Evolutionary conservation across 2,329 filamentous ascomycete species (phyloP).

Genomic region (Stagonosporopsis chrysanthemi): DNA sequence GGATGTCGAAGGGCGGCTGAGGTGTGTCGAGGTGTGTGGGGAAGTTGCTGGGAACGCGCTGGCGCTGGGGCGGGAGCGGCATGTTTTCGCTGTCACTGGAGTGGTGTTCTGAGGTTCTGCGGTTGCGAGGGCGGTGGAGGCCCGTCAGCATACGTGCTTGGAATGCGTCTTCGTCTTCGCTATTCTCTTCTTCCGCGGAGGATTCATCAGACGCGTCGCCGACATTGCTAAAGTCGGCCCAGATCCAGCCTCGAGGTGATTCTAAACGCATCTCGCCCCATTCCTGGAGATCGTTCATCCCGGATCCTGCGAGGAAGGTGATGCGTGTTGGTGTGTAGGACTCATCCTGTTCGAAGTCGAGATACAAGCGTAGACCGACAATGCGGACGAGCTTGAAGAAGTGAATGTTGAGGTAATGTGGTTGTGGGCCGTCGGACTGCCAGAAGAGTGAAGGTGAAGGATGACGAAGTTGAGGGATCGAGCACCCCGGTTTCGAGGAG

Average conservation of each 20-base stretch:
- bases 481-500: conserved; percentile 80
- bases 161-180: conserved; percentile 27
- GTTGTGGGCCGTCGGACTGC: conserved; percentile 88
- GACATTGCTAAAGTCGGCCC: conserved; percentile 74
- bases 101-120: conserved; percentile 15
- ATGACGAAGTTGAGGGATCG: conserved; percentile 76
- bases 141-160: conserved; percentile 10
- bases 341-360: conserved; percentile 93
- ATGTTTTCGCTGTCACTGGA: conserved; percentile 14
- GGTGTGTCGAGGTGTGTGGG: conserved; percentile 8
- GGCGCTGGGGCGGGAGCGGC: conserved; percentile 14
- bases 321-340: conserved; percentile 97
- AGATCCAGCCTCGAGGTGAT: conserved; percentile 87
- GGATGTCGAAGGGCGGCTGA: conserved; percentile 7
- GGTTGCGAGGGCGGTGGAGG: conserved; percentile 12
- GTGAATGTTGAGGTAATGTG: conserved; percentile 82
- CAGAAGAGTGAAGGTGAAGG: conserved; percentile 78
- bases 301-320: conserved; percentile 85
- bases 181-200: conserved; percentile 29
- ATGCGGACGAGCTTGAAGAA: conserved; percentile 85
- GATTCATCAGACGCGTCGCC: conserved; percentile 51
- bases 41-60: conserved; percentile 17
- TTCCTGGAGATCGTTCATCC: conserved; percentile 88
- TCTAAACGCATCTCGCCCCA: conserved; percentile 82
- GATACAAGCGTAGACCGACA: conserved; percentile 78